A percentile compares a stretch with the other conserved stretches of the same genome.
Evolutionary conservation across 2,329 filamentous ascomycete genomes (phyloP).

Genomic region (Coniochaeta sp.): DNA sequence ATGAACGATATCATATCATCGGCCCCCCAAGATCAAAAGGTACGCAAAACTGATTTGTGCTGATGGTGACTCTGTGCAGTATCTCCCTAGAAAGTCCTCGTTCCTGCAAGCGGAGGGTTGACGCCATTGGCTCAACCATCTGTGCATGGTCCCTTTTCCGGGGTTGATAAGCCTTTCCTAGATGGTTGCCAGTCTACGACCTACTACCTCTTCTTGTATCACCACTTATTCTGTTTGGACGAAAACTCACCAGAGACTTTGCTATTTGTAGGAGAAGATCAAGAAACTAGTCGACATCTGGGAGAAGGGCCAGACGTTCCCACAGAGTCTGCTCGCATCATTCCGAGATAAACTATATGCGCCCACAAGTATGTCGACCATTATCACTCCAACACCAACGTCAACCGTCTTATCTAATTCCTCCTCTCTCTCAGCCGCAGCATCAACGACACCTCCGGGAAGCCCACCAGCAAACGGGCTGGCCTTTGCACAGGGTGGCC

Average conservation of each 20-base stretch:
- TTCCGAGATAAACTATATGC: slow-evolving; percentile 77
- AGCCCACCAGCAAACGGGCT: slow-evolving; percentile 45
- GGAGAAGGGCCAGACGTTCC: slow-evolving; percentile 93
- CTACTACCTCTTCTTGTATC: slow-evolving; percentile 4
- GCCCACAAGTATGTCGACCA: slow-evolving; percentile 54
- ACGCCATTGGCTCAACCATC: neutral
- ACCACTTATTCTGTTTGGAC: slow-evolving; percentile 13
- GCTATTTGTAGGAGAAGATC: slow-evolving; percentile 78
- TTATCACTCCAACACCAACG: slow-evolving; percentile 1
- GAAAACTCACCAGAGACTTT: slow-evolving; percentile 30
- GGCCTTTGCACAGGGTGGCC: slow-evolving; percentile 31
- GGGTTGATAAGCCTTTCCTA: neutral
- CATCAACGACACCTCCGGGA: slow-evolving; percentile 65
- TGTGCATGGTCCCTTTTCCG: neutral
- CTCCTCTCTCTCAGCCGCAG: slow-evolving; percentile 37
- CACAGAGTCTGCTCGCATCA: slow-evolving; percentile 65
- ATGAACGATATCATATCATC: slow-evolving; percentile 92
- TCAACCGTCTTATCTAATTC: slow-evolving; percentile 28
- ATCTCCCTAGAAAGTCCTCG: neutral
- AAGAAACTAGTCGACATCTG: slow-evolving; percentile 94
- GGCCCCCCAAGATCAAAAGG: slow-evolving; percentile 92
- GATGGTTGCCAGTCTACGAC: neutral
- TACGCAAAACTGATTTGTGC: slow-evolving; percentile 56
- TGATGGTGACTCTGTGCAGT: neutral
- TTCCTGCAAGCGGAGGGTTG: neutral